Percentiles rank a stretch among this genome's conserved stretches.
phyloP scores from a whole-genome alignment of 2,329 filamentous ascomycete species.

The Penicillium sp. region DNA sequence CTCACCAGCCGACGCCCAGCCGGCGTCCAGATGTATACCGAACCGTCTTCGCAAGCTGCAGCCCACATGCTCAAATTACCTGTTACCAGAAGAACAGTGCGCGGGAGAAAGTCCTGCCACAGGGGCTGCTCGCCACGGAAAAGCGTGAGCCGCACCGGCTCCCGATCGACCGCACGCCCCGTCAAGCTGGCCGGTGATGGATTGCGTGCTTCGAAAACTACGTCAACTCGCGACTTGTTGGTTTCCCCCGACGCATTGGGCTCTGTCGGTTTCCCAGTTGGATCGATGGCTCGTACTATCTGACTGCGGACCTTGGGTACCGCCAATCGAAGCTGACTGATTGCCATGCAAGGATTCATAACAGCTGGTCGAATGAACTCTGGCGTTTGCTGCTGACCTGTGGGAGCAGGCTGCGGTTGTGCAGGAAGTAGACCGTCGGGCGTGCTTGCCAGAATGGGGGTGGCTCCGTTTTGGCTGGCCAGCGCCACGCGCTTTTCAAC shows the following conservation, averaged over 20 bases:
- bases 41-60: constrained; percentile 85
- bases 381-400: constrained; percentile 60
- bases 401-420: constrained; percentile 50
- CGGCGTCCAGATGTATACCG: constrained; percentile 81
- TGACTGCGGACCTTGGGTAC: constrained; percentile 77
- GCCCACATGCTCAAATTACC: constrained; percentile 88
- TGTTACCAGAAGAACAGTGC: constrained; percentile 77
- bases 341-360: constrained; percentile 67
- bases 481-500: constrained; percentile 52
- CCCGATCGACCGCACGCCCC: constrained; percentile 55
- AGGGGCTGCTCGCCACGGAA: constrained; percentile 69
- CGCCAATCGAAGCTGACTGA: constrained; percentile 75
- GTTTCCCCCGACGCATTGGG: too few species aligned
- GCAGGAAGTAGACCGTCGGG: constrained; percentile 70
- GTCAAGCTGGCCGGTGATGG: constrained; percentile 55
- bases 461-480: constrained; percentile 57
- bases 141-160: constrained; percentile 75
- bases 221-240: too few species aligned
- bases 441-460: constrained; percentile 66
- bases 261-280: constrained; percentile 38
- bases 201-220: constrained; percentile 82
- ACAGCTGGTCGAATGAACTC: constrained; percentile 83
- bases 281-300: constrained; percentile 71
- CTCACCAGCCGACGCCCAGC: constrained; percentile 79
- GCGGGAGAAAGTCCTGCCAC: constrained; percentile 90